Percentiles rank a stretch among this genome's conserved stretches.
phyloP scores from a whole-genome alignment of 1,139 yeast genomes.

The Candida sp. region DNA sequence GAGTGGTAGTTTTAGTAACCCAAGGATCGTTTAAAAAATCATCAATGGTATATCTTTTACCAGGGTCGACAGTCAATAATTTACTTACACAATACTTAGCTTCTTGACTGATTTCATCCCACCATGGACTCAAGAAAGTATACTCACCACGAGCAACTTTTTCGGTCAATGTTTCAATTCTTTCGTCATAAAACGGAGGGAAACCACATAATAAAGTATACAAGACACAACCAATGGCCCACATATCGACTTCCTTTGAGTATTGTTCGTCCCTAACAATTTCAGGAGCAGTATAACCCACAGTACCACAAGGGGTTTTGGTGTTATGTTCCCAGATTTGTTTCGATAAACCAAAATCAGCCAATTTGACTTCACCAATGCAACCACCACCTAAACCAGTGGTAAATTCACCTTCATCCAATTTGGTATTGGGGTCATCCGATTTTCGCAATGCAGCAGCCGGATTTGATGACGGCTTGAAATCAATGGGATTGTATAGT shows the following conservation, averaged over 20 bases:
- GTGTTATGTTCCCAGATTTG: constrained; percentile 57
- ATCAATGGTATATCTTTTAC: constrained; percentile 69
- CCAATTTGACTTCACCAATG: constrained; percentile 50
- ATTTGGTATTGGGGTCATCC: constrained; percentile 45
- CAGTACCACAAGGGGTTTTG: constrained; percentile 63
- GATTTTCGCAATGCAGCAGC: constrained; percentile 36
- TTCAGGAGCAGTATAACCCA: constrained; percentile 63
- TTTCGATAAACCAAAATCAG: constrained; percentile 58
- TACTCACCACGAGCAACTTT: constrained; percentile 60
- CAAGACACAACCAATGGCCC: constrained; percentile 63
- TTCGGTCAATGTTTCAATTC: constrained; percentile 52
- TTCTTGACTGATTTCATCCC: constrained; percentile 55
- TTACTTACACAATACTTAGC: constrained; percentile 68
- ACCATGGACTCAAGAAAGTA: constrained; percentile 59
- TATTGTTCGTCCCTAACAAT: constrained; percentile 56
- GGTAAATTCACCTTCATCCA: constrained; percentile 50
- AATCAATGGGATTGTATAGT: constrained; percentile 61
- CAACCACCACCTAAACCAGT: constrained; percentile 51
- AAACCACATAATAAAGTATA: constrained; percentile 60
- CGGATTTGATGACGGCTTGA: constrained; percentile 37
- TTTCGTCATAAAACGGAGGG: constrained; percentile 60
- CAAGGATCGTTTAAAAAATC: constrained; percentile 85
- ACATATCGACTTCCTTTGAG: constrained; percentile 61
- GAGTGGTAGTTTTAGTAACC: constrained; percentile 40
- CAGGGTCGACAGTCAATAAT: constrained; percentile 81